Evolutionary conservation across 2,329 filamentous ascomycete genomes (phyloP).

Genomic region (Trichoderma gracile): DNA sequence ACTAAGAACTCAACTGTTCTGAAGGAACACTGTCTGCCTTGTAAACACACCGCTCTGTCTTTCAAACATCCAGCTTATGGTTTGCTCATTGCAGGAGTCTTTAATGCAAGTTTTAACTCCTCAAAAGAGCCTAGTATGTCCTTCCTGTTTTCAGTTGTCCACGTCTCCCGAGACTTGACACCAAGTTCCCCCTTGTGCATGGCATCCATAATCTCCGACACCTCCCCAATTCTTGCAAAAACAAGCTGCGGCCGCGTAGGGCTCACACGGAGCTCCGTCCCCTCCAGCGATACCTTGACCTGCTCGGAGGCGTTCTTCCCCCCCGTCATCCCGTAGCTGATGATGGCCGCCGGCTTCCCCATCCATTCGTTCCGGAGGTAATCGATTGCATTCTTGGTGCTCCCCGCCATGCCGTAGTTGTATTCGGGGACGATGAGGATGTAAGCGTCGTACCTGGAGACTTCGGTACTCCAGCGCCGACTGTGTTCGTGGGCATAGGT

Average conservation of each 20-base stretch:
- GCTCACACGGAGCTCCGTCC: neutral
- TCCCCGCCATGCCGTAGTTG: no score
- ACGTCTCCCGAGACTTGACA: neutral
- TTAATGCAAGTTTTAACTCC: neutral
- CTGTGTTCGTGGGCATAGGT: no score
- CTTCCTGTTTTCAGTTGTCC: neutral
- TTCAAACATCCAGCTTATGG: neutral
- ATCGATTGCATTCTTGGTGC: no score
- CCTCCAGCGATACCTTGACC: conserved; percentile 11
- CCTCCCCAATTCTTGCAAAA: conserved; percentile 1
- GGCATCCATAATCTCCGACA: neutral
- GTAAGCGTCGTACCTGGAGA: no score
- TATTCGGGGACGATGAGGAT: no score
- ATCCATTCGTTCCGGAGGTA: no score
- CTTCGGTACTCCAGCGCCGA: no score
- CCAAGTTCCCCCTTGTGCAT: conserved; percentile 7
- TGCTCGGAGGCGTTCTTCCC: conserved; percentile 4
- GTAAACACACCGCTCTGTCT: no score
- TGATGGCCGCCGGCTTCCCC: no score
- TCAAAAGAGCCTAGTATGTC: conserved; percentile 1
- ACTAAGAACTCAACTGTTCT: no score
- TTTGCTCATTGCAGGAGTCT: neutral
- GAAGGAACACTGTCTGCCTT: no score
- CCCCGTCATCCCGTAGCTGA: no score
- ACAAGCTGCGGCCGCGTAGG: conserved; percentile 4